Evolutionary conservation across 2,329 filamentous ascomycete genomes (phyloP).

Genomic region (Nigrograna mackinnonii): DNA sequence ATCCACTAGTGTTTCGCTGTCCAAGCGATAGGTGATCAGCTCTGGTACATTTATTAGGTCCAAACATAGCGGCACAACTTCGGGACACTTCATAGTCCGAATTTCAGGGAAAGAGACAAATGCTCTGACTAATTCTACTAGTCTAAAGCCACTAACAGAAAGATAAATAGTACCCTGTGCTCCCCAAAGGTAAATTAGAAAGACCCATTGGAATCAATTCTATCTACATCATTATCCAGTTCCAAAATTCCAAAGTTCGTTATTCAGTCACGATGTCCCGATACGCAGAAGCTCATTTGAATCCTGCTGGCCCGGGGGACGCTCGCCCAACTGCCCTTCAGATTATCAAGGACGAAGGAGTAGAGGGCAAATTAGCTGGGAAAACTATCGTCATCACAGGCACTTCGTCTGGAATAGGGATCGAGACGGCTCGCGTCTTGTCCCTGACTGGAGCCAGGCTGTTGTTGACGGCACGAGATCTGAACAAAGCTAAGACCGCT

Average conservation of each 20-base stretch:
- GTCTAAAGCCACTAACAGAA: neutral
- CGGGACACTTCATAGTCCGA: no score
- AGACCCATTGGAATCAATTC: neutral
- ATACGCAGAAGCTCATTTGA: conserved; percentile 12
- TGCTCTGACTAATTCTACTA: no score
- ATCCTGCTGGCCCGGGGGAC: conserved; percentile 37
- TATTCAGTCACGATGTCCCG: no score
- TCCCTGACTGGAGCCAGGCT: conserved; percentile 49
- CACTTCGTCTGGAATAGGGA: conserved; percentile 19
- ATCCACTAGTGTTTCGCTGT: no score
- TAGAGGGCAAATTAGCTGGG: conserved; percentile 30
- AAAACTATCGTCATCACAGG: conserved; percentile 24
- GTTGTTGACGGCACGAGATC: conserved; percentile 47
- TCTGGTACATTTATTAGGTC: no score
- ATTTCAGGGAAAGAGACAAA: no score
- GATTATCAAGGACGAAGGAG: conserved; percentile 39
- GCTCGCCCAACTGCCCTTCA: conserved; percentile 43
- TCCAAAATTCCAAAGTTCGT: neutral
- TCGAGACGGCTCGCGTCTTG: conserved; percentile 39
- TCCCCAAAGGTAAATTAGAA: neutral
- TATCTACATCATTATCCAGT: neutral
- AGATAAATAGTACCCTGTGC: neutral
- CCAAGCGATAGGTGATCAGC: no score
- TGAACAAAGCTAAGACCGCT: conserved; percentile 14
- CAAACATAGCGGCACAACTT: no score